Evolutionary conservation across 805 yeast genomes (phyloP).

Genomic region (Zygosaccharomyces gambellarensis): DNA sequence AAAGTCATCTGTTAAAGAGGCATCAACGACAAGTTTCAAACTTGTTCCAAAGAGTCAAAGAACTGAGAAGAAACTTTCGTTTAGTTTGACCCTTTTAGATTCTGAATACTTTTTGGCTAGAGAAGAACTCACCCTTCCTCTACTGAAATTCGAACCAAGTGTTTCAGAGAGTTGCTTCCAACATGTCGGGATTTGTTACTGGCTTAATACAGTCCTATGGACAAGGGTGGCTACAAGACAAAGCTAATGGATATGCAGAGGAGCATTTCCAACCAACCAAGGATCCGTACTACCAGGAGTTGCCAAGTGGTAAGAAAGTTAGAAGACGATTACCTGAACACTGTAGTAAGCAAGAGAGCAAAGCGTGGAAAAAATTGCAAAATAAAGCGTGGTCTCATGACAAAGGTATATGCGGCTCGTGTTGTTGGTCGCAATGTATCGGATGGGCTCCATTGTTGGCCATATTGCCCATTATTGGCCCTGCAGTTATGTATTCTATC

Average conservation of each 20-base stretch:
- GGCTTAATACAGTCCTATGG: constrained; percentile 13
- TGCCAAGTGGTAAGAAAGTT: constrained; percentile 46
- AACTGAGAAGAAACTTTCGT: too few species aligned
- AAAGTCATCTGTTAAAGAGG: neutral
- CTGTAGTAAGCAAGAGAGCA: constrained; percentile 54
- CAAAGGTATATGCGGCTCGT: constrained; percentile 71
- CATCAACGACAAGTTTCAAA: too few species aligned
- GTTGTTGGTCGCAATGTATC: constrained; percentile 58
- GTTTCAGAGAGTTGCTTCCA: neutral
- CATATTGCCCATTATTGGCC: constrained; percentile 80
- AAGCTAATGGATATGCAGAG: constrained; percentile 26
- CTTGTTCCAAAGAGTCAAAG: too few species aligned
- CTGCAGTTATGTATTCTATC: constrained; percentile 69
- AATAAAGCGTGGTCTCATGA: constrained; percentile 85
- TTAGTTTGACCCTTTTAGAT: too few species aligned
- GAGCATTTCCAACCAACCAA: constrained; percentile 32
- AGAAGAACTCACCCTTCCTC: neutral
- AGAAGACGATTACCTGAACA: constrained; percentile 58
- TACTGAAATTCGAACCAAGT: neutral
- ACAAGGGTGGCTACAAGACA: constrained; percentile 18
- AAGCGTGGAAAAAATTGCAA: constrained; percentile 69
- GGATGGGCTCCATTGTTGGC: constrained; percentile 75
- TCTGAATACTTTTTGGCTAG: neutral
- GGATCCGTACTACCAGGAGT: constrained; percentile 59
- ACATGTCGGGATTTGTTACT: constrained; percentile 15